Evolutionary conservation across 305 asterid genomes (phyloP), one percentile per base, ranked within the genome.

Genomic region (Solanum hybrid): DNA sequence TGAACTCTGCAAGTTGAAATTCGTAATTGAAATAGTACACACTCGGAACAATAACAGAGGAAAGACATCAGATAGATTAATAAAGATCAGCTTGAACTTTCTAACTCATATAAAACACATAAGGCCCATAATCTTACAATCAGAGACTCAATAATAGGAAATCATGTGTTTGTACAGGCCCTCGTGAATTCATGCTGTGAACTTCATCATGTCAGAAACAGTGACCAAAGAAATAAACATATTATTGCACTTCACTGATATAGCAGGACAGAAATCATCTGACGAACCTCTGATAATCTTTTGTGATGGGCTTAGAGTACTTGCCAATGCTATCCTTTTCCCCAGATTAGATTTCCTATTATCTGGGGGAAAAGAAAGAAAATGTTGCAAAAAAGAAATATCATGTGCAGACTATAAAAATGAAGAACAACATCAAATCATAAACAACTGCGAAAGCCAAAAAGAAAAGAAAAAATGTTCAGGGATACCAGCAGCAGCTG

Each of bases 241-340:
- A 88, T 36, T 22, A 91, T 73, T 91, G 83, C 13, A 37, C 70
- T 89, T 72, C 77, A 79, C 45, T 73, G 31, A 88, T 73, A 29
- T 89, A 90, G 73, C 79, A 65, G 37, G 61, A 76, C 41, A 83
- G 89, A 87, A 45, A 36, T 89, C 39, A 86, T 88, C 68, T 37
- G 32, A 72, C 94, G 89, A 89, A 97, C 99, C 99, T 97, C 93
- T 92, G 82, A 96, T 96, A 61, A 96, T 90, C 89, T 93, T 95
- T 80, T 94, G 95, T 34, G 99, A 97, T 80, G 99, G 99, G 90
- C 98, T 96, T 90, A 94, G 91, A 90, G 91, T 93, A 91, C 91
- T 89, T 91, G 70, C 45, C 38, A 89, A 89, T 88, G 92, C 92
- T 89, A 91, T 94, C 88, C 86, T 91, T 89, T 89, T 92, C 91